Evolutionary conservation across 176 grass and related monocot species (phyloP).

Genomic region (Ensete ventricosum): DNA sequence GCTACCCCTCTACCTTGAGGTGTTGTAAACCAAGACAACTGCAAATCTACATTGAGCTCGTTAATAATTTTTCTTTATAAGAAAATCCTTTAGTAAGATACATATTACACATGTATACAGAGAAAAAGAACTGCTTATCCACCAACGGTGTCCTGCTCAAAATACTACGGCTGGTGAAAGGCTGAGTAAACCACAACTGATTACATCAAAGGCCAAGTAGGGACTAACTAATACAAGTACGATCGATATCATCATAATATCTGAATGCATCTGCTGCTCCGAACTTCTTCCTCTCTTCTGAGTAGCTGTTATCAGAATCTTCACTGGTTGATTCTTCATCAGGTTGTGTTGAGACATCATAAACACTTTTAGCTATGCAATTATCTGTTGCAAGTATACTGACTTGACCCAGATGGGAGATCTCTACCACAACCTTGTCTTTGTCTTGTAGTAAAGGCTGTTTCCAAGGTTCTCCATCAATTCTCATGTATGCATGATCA

Average conservation of each 20-base stretch:
- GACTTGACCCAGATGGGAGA: constrained; percentile 67
- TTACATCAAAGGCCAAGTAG: neutral
- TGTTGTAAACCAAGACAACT: too few species aligned
- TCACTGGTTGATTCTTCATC: constrained; percentile 1
- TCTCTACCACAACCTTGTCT: constrained; percentile 70
- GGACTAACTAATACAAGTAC: neutral
- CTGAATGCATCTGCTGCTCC: constrained; percentile 20
- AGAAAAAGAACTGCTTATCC: too few species aligned
- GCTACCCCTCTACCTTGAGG: too few species aligned
- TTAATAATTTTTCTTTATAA: too few species aligned
- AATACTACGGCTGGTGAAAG: too few species aligned
- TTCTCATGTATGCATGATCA: constrained; percentile 83
- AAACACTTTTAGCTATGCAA: constrained; percentile 54
- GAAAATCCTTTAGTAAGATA: too few species aligned
- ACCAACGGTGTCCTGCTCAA: too few species aligned
- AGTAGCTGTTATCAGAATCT: neutral
- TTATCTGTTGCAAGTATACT: constrained; percentile 64
- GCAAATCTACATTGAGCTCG: too few species aligned
- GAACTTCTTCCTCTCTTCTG: constrained; percentile 14
- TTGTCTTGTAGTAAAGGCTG: constrained; percentile 67
- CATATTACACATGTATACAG: too few species aligned
- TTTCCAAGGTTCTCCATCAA: constrained; percentile 97
- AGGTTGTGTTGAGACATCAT: constrained; percentile 14
- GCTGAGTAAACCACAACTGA: too few species aligned
- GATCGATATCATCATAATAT: neutral